phyloP scores from a whole-genome alignment of 78 protist species.

The Planoprotostelium fungivorum region DNA sequence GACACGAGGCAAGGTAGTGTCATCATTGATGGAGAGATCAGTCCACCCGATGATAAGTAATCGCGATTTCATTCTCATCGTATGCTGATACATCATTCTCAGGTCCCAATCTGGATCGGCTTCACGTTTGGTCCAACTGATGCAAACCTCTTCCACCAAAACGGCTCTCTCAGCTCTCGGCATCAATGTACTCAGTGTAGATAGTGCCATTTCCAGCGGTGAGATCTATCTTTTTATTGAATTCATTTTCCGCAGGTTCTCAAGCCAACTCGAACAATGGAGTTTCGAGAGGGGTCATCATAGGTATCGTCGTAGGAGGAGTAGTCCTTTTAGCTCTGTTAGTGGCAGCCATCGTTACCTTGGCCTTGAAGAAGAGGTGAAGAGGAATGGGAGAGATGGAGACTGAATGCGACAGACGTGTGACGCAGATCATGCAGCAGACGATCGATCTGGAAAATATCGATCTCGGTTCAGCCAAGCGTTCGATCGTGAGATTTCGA shows the following conservation, averaged over 20 bases:
- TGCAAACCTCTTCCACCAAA: background rate
- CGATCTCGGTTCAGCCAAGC: background rate
- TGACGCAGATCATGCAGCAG: background rate
- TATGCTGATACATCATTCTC: too few species aligned
- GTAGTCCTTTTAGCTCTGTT: background rate
- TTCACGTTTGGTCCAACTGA: background rate
- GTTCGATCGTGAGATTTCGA: background rate
- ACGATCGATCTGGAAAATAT: background rate
- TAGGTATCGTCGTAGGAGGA: background rate
- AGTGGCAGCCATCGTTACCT: background rate
- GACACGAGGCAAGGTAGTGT: background rate
- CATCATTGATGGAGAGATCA: background rate
- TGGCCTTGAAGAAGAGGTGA: background rate
- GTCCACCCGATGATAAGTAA: background rate
- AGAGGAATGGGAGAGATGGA: background rate
- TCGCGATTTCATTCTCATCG: too few species aligned
- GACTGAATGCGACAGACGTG: background rate
- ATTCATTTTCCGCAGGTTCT: too few species aligned
- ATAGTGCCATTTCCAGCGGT: background rate
- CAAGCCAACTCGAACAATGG: background rate
- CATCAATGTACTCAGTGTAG: background rate
- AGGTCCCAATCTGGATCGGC: background rate
- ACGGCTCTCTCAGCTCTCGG: background rate
- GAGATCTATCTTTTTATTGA: background rate
- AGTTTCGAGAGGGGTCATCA: background rate